phyloP scores from a whole-genome alignment of 129 eudicot species.

The Chrysanthemum lavandulifolium region DNA sequence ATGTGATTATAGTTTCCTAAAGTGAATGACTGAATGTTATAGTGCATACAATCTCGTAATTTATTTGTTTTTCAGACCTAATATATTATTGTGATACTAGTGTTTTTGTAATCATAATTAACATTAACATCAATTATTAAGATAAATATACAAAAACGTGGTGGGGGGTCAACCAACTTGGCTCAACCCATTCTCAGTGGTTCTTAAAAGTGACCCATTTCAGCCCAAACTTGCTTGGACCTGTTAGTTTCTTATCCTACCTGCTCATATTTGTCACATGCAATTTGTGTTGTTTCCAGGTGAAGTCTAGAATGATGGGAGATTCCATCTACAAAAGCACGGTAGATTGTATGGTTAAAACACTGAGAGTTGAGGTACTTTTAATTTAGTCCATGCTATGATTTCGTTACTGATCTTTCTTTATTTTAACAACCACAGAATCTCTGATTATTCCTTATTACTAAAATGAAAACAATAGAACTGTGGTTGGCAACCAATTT shows the following conservation, averaged over 20 bases:
- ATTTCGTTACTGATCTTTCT: neutral
- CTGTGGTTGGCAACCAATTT: neutral
- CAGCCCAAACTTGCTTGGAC: neutral
- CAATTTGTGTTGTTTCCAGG: slow-evolving; percentile 43
- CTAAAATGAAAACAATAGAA: too few species aligned
- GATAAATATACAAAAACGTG: neutral
- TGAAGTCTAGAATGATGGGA: slow-evolving; percentile 98
- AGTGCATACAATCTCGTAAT: too few species aligned
- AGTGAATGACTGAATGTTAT: too few species aligned
- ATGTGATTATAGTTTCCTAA: too few species aligned
- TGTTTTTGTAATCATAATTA: neutral
- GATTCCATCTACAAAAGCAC: slow-evolving; percentile 72
- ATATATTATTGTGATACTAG: neutral
- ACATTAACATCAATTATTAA: neutral
- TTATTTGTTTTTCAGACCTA: too few species aligned
- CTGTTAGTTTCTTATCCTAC: neutral
- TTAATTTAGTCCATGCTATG: neutral
- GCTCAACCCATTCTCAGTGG: neutral
- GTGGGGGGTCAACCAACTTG: neutral
- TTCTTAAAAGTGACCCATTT: neutral
- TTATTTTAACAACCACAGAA: neutral
- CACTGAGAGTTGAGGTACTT: slow-evolving; percentile 70
- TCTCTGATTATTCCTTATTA: neutral
- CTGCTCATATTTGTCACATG: slow-evolving; percentile 7
- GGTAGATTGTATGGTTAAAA: slow-evolving; percentile 73